Conservation (phyloP, 2,329 filamentous ascomycete species). For the Coniosporium uncinatum region DNA sequence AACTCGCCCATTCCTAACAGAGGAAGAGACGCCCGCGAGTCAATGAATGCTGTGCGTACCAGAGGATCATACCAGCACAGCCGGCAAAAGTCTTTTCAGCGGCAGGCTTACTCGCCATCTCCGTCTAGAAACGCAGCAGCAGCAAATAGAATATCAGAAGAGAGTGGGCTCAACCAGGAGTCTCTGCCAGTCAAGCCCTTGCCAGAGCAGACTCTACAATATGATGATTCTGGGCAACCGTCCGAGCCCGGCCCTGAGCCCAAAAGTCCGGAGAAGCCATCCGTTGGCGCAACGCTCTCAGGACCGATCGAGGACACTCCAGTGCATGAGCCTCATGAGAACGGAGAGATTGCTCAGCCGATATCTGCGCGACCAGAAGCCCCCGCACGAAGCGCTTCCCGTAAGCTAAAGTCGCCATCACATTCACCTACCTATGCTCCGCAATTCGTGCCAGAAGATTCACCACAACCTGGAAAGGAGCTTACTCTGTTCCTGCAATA, state of each 20-base stretch:
- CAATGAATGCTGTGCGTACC: constrained; percentile 65
- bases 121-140: constrained; percentile 43
- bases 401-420: constrained; percentile 24
- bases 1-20: constrained; percentile 81
- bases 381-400: constrained; percentile 21
- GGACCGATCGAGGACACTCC: constrained; percentile 24
- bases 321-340: constrained; percentile 12
- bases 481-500: constrained; percentile 94
- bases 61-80: constrained; percentile 48
- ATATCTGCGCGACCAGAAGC: constrained; percentile 1
- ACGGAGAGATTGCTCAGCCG: neutral
- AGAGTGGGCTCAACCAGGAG: constrained; percentile 30
- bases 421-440: constrained; percentile 30
- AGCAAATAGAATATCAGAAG: constrained; percentile 56
- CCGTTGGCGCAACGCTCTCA: constrained; percentile 24
- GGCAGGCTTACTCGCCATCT: constrained; percentile 49
- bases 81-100: constrained; percentile 43
- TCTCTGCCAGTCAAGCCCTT: constrained; percentile 21
- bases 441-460: constrained; percentile 43
- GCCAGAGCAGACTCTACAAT: constrained; percentile 21
- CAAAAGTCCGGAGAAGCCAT: constrained; percentile 16
- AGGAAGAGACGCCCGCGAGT: constrained; percentile 79
- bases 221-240: neutral
- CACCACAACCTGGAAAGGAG: constrained; percentile 76
- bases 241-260: neutral